These are phyloP conservation scores for Leccinum variabile DNA, from an alignment of 1,284 basidiomycete genomes.

Conservation along the genomic window DNA sequence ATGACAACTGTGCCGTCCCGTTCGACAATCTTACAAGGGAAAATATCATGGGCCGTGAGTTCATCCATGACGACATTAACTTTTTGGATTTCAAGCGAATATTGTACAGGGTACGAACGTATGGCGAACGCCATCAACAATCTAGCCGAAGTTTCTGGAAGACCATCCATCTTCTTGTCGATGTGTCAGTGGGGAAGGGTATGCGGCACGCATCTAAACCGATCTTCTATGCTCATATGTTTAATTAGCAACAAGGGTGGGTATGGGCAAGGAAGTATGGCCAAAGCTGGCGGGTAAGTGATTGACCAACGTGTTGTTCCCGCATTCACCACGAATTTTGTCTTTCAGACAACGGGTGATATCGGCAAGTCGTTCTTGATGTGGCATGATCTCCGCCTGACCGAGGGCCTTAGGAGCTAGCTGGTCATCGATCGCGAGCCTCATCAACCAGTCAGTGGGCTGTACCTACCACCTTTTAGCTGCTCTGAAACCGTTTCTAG, in stretches of 20 bases:
- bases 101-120: slow-evolving; percentile 44
- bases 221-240: slow-evolving; percentile 2
- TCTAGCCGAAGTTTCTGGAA: slow-evolving; percentile 43
- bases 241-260: slow-evolving; percentile 55
- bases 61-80: background rate
- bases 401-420: slow-evolving; percentile 23
- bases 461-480: background rate
- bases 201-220: slow-evolving; percentile 10
- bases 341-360: slow-evolving; percentile 51
- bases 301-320: background rate
- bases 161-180: slow-evolving; percentile 49
- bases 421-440: slow-evolving; percentile 39
- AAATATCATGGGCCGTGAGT: slow-evolving; percentile 57
- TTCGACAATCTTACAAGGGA: slow-evolving; percentile 52
- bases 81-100: background rate
- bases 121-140: slow-evolving; percentile 55
- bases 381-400: slow-evolving; percentile 6
- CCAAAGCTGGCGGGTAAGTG: slow-evolving; percentile 58
- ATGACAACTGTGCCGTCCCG: slow-evolving; percentile 60
- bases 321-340: background rate
- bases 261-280: slow-evolving; percentile 52
- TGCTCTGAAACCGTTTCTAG: slow-evolving; percentile 25
- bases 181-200: slow-evolving; percentile 62
- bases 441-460: slow-evolving; percentile 39
- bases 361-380: slow-evolving; percentile 37